Evolutionary conservation across 768 basidiomycete genomes (phyloP).

Genomic region (Podaxis rugospora): DNA sequence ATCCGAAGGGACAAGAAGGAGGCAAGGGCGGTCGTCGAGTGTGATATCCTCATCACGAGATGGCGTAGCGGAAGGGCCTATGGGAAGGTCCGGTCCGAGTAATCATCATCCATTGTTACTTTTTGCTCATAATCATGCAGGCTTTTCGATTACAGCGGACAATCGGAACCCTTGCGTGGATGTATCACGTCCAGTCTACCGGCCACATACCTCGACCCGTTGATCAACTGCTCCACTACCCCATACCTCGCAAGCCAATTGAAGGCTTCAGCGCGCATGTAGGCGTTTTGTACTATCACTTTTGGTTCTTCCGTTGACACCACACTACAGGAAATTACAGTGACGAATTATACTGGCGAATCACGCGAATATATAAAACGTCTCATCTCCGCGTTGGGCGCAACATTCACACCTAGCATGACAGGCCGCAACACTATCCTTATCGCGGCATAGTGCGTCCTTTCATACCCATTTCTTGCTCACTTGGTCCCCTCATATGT

Average conservation of each 20-base stretch:
- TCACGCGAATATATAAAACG: slow-evolving; percentile 86
- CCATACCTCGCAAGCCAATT: slow-evolving; percentile 59
- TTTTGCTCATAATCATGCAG: slow-evolving; percentile 28
- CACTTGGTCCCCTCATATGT: not conserved
- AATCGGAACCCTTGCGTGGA: slow-evolving; percentile 79
- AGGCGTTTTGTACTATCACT: slow-evolving; percentile 19
- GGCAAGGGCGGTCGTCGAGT: slow-evolving; percentile 37
- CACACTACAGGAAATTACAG: slow-evolving; percentile 59
- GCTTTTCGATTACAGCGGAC: slow-evolving; percentile 54
- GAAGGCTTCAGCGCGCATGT: slow-evolving; percentile 61
- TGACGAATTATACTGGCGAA: slow-evolving; percentile 88
- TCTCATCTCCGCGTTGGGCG: slow-evolving; percentile 74
- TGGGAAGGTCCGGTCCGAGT: slow-evolving; percentile 61
- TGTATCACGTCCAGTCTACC: slow-evolving; percentile 71
- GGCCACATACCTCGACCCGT: slow-evolving; percentile 59
- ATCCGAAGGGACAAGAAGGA: slow-evolving; percentile 26
- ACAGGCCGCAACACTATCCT: slow-evolving; percentile 71
- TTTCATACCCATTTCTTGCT: not conserved
- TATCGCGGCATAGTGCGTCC: slow-evolving; percentile 76
- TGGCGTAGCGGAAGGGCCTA: slow-evolving; percentile 69
- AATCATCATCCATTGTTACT: not conserved
- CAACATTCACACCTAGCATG: slow-evolving; percentile 80
- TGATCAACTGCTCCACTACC: slow-evolving; percentile 82
- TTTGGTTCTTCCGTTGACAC: not conserved
- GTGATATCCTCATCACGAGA: slow-evolving; percentile 73